These are phyloP conservation scores for Podosphaera xanthii DNA, from an alignment of 2,329 filamentous ascomycete genomes.

Conservation along the genomic window DNA sequence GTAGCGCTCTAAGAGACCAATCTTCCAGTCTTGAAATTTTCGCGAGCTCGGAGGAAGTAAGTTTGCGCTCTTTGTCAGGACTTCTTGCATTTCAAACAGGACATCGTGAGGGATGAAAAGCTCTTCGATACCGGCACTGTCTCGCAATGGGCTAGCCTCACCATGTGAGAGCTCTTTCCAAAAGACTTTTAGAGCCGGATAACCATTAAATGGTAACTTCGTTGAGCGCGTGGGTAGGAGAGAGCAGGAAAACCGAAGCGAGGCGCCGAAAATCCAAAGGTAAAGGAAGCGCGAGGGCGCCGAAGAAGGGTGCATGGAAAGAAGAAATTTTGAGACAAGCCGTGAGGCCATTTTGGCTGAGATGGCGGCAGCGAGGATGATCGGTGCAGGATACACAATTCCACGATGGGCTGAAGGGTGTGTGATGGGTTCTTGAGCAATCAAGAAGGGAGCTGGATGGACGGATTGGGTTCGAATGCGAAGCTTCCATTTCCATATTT, in stretches of 20 bases:
- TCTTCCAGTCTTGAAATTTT: conserved; percentile 40
- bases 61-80: conserved; percentile 21
- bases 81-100: conserved; percentile 21
- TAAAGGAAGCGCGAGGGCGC: not conserved
- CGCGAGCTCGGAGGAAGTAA: conserved; percentile 32
- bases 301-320: not conserved
- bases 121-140: conserved; percentile 25
- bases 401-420: not conserved
- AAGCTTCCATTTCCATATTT: conserved; percentile 2
- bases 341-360: not conserved
- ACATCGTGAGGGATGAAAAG: conserved; percentile 28
- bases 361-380: not conserved
- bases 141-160: conserved; percentile 5
- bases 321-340: conserved; percentile 1
- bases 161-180: conserved; percentile 6
- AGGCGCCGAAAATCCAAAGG: conserved; percentile 3
- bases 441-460: not conserved
- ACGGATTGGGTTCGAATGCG: not conserved
- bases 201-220: not conserved
- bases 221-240: not conserved
- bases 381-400: not conserved
- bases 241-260: conserved; percentile 3
- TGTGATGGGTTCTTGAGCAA: not conserved
- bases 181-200: conserved; percentile 13
- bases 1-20: conserved; percentile 38